Evolutionary conservation across 2,329 filamentous ascomycete species (phyloP).

Genomic region (Myrmaecium sp.): DNA sequence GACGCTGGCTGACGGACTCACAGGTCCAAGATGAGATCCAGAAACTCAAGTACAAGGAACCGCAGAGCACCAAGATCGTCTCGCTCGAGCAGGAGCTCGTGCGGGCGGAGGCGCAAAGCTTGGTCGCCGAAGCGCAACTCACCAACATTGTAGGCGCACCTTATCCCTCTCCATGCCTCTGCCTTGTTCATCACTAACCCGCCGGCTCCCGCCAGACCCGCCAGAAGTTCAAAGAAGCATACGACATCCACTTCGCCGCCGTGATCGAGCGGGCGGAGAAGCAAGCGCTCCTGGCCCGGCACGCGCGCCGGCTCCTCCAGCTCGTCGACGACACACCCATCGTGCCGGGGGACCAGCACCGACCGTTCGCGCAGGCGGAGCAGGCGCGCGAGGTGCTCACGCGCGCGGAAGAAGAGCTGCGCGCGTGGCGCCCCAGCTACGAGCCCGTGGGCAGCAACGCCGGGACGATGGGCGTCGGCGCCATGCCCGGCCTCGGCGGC

Average conservation of each 20-base stretch:
- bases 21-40: constrained; percentile 79
- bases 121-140: constrained; percentile 92
- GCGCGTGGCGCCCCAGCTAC: constrained; percentile 47
- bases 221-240: constrained; percentile 91
- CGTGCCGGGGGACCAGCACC: constrained; percentile 64
- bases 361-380: constrained; percentile 46
- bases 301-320: constrained; percentile 69
- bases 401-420: constrained; percentile 78
- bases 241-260: constrained; percentile 71
- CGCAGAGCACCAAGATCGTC: constrained; percentile 62
- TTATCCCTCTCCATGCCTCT: background rate
- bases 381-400: constrained; percentile 65
- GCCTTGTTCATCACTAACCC: constrained; percentile 7
- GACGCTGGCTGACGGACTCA: constrained; percentile 1
- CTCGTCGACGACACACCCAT: constrained; percentile 81
- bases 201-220: constrained; percentile 47
- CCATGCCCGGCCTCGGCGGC: constrained; percentile 25
- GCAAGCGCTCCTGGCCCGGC: constrained; percentile 82
- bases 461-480: constrained; percentile 30
- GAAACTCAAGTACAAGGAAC: constrained; percentile 82
- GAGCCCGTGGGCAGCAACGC: constrained; percentile 37
- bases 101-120: constrained; percentile 81
- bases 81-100: constrained; percentile 93
- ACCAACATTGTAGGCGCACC: constrained; percentile 62
- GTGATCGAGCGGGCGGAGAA: constrained; percentile 95